A percentile compares a stretch with the other conserved stretches of the same genome.
Evolutionary conservation across 2,329 filamentous ascomycete genomes (phyloP).

Genomic region (Apiospora hydei): DNA sequence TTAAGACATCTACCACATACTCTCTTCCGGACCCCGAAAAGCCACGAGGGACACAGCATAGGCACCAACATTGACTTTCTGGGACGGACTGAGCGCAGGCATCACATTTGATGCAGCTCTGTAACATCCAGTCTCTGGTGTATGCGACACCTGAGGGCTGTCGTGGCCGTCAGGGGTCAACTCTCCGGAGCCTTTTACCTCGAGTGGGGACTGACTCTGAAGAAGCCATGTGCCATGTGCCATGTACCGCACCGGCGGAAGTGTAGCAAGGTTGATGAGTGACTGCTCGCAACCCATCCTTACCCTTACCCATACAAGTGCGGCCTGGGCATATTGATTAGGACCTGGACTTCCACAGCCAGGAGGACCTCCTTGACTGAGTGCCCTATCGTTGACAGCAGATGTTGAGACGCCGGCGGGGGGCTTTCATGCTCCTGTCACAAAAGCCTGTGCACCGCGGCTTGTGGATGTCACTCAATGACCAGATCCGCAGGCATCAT

Average conservation of each 20-base stretch:
- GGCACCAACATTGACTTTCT: constrained; percentile 8
- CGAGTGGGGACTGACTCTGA: neutral
- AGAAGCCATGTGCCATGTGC: constrained; percentile 8
- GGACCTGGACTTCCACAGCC: neutral
- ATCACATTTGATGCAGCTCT: constrained; percentile 12
- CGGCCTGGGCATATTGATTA: neutral
- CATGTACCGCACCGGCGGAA: neutral
- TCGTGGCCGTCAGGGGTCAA: neutral
- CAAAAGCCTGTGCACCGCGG: constrained; percentile 1
- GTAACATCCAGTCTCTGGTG: constrained; percentile 14
- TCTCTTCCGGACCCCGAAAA: neutral
- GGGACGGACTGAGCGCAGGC: constrained; percentile 7
- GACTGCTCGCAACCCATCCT: neutral
- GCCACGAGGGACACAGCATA: neutral
- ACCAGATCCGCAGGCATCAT: constrained; percentile 10
- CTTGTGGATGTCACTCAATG: constrained; percentile 1
- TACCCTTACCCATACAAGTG: neutral
- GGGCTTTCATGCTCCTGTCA: constrained; percentile 11
- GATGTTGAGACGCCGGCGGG: constrained; percentile 5
- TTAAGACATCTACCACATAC: neutral
- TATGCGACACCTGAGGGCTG: constrained; percentile 2
- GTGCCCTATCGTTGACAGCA: constrained; percentile 5
- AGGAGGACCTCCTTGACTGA: neutral
- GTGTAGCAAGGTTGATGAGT: neutral
- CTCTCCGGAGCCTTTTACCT: constrained; percentile 9